These are phyloP conservation scores for Orychophragmus violaceus DNA, from an alignment of 345 rosid species.

Conservation along the genomic window DNA sequence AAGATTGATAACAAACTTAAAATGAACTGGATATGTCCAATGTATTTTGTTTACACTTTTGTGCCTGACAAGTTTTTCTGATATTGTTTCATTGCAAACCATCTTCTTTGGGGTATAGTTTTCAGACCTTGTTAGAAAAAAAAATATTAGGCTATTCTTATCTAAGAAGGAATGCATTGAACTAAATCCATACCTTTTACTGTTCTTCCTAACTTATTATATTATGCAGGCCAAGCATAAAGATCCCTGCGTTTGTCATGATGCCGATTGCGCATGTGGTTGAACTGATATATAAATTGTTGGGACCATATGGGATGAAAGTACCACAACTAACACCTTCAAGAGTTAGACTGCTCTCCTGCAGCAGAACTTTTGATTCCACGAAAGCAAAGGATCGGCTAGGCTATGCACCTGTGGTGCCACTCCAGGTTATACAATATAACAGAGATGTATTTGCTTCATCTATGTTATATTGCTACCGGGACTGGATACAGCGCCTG, in stretches of 20 bases:
- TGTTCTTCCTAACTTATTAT: constrained; percentile 25
- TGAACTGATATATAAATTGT: constrained; percentile 55
- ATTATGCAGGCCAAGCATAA: constrained; percentile 79
- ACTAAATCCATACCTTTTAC: neutral
- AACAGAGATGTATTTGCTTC: neutral
- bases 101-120: neutral
- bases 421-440: constrained; percentile 62
- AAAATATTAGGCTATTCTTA: neutral
- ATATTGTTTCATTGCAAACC: constrained; percentile 1
- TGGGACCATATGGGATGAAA: constrained; percentile 85
- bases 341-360: constrained; percentile 77
- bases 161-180: neutral
- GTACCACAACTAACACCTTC: constrained; percentile 89
- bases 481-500: neutral
- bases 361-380: constrained; percentile 68
- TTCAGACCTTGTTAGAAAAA: neutral
- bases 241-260: constrained; percentile 64
- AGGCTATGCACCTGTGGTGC: constrained; percentile 68
- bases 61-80: neutral
- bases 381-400: constrained; percentile 79
- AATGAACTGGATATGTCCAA: neutral
- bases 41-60: neutral
- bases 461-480: constrained; percentile 6
- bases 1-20: neutral
- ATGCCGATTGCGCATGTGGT: constrained; percentile 81